Evolutionary conservation across 768 basidiomycete genomes (phyloP), one percentile per base, ranked within the genome.

Genomic region (Tubosaeta brunneosetosa): DNA sequence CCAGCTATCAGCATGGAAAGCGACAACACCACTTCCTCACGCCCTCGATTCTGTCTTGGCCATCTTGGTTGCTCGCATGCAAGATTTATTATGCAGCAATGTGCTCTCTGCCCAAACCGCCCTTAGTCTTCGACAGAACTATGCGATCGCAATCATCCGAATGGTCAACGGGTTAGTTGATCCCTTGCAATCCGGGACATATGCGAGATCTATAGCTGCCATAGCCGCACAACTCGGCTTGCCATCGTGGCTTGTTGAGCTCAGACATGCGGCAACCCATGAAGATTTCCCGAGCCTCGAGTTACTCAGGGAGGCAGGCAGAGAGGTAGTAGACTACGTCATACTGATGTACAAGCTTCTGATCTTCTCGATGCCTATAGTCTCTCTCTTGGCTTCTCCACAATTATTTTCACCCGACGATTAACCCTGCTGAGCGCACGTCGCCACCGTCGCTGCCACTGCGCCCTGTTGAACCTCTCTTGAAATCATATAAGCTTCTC

Each of bases 161-260:
- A 82, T 98, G 58, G 90, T 98, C 58, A 99, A 98, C 61, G 91
- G 93, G 2, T 78, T 98, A 34, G 95, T 97, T 7, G 97, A 99
- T 63, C 93, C 94, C 13, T 75, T 97, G 11, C 97, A 99, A 63
- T 78, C 83, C 10, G 91, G 94, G 7, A 79, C 81, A 17, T 98
- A 89, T 64, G 95, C 97, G 3, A 78, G 94, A 19, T 87, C 97
- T 2, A 97, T 98, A 59, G 83, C 88, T 0, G 83, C 87, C 37
- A 89, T 99, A 55, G 93, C 95, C 1, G 74, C 77, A 3, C 90
- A 94, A 62, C 79, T 99, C 11, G 86, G 87, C 0, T 74, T 99
- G 2, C 95, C 97, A 0, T 71, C 77, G 0, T 94, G 89, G 86
- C 76, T 98, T 10, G 94, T 99, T 12, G 91, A 95, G 59, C 75